Evolutionary conservation across 768 basidiomycete genomes (phyloP).

Genomic region (Tulasnella sp.): DNA sequence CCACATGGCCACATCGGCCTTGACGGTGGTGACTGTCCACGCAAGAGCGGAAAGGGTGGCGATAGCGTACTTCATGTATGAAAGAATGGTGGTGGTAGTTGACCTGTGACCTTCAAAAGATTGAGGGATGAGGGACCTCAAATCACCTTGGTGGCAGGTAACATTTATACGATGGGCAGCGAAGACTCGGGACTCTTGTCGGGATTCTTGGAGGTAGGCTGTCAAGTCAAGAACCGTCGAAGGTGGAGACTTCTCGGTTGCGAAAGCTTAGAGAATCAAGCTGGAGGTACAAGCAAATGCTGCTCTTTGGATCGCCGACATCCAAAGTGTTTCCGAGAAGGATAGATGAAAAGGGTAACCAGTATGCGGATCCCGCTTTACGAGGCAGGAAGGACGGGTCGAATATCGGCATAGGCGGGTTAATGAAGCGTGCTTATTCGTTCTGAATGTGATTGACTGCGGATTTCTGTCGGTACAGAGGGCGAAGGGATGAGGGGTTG

Average conservation of each 20-base stretch:
- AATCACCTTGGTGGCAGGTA: background rate
- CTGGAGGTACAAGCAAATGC: background rate
- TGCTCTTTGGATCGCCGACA: background rate
- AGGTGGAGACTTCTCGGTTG: background rate
- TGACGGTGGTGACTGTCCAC: conserved; percentile 28
- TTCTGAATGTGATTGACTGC: background rate
- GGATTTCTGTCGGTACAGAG: background rate
- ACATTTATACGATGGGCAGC: conserved; percentile 1
- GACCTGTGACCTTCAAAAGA: conserved; percentile 15
- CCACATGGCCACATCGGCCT: background rate
- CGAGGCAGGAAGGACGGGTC: background rate
- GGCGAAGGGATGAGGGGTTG: background rate
- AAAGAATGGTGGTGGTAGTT: background rate
- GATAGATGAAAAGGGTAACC: background rate
- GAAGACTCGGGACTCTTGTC: conserved; percentile 16
- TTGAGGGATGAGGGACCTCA: conserved; percentile 14
- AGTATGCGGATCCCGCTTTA: background rate
- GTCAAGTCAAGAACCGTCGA: background rate
- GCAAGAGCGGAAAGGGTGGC: conserved; percentile 2
- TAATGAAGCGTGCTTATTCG: background rate
- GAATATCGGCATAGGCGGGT: conserved; percentile 9
- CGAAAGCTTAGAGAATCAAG: background rate
- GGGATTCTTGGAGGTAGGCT: background rate
- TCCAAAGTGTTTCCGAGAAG: conserved; percentile 22
- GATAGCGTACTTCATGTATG: background rate